Evolutionary conservation across 352 stramenopile species (phyloP).

Genomic region (Globisporangium heterothallicum): DNA sequence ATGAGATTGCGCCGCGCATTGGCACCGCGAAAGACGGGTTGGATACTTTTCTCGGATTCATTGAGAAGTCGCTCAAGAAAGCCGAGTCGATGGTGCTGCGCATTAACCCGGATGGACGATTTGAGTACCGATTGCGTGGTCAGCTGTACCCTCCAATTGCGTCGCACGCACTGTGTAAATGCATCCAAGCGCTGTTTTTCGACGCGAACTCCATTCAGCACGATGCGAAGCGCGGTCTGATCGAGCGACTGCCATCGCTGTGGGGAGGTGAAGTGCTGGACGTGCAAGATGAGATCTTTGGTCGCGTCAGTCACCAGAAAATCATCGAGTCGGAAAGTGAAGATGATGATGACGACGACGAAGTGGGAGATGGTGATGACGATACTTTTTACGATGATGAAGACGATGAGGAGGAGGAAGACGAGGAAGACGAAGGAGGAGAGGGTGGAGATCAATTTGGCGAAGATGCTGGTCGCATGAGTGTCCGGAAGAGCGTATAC

Average conservation of each 20-base stretch:
- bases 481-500: constrained; percentile 8
- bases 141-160: constrained; percentile 68
- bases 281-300: constrained; percentile 58
- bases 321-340: constrained; percentile 39
- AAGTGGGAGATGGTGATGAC: constrained; percentile 23
- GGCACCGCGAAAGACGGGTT: constrained; percentile 43
- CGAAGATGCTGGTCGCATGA: constrained; percentile 9
- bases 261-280: constrained; percentile 63
- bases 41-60: constrained; percentile 60
- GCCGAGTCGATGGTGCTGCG: constrained; percentile 74
- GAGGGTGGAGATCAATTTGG: constrained; percentile 22
- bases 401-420: constrained; percentile 31
- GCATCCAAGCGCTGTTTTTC: constrained; percentile 71
- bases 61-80: constrained; percentile 81
- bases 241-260: constrained; percentile 66
- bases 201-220: constrained; percentile 79
- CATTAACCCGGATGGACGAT: constrained; percentile 50
- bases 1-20: constrained; percentile 68
- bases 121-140: constrained; percentile 67
- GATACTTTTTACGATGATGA: constrained; percentile 20
- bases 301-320: constrained; percentile 27
- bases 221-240: constrained; percentile 64
- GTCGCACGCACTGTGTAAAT: constrained; percentile 58
- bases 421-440: constrained; percentile 26
- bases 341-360: constrained; percentile 46